phyloP scores from a whole-genome alignment of 768 basidiomycete genomes.

The Goffeauzyma gilvescens region DNA sequence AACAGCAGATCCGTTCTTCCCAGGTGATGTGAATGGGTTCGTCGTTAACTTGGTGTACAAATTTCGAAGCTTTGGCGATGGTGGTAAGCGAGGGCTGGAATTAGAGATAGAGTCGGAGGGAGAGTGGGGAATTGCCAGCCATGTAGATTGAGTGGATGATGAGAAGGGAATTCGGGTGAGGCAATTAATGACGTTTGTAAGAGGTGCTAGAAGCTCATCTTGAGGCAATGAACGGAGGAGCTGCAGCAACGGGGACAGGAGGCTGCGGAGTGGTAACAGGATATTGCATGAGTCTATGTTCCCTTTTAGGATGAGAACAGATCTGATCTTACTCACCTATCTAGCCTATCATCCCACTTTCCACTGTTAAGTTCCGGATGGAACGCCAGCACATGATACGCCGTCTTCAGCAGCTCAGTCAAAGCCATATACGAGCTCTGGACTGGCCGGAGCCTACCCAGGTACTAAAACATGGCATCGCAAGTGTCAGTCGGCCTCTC shows the following conservation, averaged over 20 bases:
- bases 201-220: constrained; percentile 46
- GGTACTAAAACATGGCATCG: constrained; percentile 12
- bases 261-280: constrained; percentile 32
- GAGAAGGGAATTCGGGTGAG: constrained; percentile 63
- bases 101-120: too few relatives aligned
- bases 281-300: not conserved
- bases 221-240: constrained; percentile 50
- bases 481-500: not conserved
- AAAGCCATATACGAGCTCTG: constrained; percentile 51
- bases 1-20: too few relatives aligned
- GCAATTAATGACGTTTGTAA: constrained; percentile 64
- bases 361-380: constrained; percentile 41
- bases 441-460: constrained; percentile 32
- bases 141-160: too few relatives aligned
- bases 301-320: not conserved
- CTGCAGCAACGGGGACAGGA: constrained; percentile 53
- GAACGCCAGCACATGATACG: constrained; percentile 60
- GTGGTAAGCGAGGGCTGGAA: too few relatives aligned
- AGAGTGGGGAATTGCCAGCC: too few relatives aligned
- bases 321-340: constrained; percentile 39
- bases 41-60: too few relatives aligned
- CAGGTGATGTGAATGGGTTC: too few relatives aligned
- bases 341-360: constrained; percentile 50
- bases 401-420: constrained; percentile 64
- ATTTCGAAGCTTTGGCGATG: too few relatives aligned